phyloP scores from a whole-genome alignment of 1,284 basidiomycete species.

The Cryptococcus maquisensis region DNA sequence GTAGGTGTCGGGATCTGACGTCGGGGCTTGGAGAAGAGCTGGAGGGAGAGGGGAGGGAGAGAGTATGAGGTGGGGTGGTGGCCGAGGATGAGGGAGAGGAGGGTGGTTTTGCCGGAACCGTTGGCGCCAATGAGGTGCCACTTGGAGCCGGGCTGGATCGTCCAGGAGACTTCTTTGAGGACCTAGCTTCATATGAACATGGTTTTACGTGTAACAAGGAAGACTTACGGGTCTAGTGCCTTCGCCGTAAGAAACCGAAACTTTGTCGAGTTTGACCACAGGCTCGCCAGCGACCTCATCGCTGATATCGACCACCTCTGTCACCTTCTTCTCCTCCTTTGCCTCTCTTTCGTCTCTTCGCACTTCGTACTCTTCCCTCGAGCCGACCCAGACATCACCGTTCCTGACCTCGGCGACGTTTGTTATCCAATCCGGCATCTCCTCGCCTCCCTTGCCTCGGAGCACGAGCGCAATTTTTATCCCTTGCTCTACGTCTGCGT shows the following conservation, averaged over 20 bases:
- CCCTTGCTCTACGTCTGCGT: slow-evolving; percentile 15
- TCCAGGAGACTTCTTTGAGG: slow-evolving; percentile 71
- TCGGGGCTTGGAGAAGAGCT: slow-evolving; percentile 69
- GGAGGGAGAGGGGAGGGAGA: slow-evolving; percentile 54
- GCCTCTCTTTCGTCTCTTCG: slow-evolving; percentile 6
- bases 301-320: slow-evolving; percentile 48
- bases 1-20: slow-evolving; percentile 58
- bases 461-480: slow-evolving; percentile 69
- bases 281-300: slow-evolving; percentile 35
- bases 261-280: slow-evolving; percentile 60
- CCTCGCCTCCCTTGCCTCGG: slow-evolving; percentile 63
- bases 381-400: slow-evolving; percentile 53
- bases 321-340: slow-evolving; percentile 51
- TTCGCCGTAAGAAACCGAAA: slow-evolving; percentile 69
- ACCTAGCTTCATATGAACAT: slow-evolving; percentile 52
- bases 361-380: slow-evolving; percentile 49
- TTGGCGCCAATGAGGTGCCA: slow-evolving; percentile 87
- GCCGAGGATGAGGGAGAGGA: slow-evolving; percentile 85
- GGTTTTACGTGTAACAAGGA: not conserved
- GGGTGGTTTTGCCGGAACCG: slow-evolving; percentile 92
- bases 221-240: slow-evolving; percentile 48
- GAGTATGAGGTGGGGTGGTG: slow-evolving; percentile 93
- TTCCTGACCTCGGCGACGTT: slow-evolving; percentile 61
- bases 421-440: slow-evolving; percentile 75
- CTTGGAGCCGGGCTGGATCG: slow-evolving; percentile 68